Base-by-base conservation (phyloP, 108 stramenopile species). In the Cyclotella atomus region DNA sequence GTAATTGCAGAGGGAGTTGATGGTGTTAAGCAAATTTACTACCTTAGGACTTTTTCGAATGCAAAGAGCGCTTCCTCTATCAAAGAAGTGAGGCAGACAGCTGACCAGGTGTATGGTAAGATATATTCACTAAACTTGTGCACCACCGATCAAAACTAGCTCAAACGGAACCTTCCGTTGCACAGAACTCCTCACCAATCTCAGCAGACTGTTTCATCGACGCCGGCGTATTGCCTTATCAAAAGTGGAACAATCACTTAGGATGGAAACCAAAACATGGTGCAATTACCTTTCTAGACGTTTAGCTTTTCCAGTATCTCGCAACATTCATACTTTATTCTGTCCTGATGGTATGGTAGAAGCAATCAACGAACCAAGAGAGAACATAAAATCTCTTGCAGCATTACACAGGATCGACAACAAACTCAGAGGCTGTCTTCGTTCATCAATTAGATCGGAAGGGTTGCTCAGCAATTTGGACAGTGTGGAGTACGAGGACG, bases 1-100 rank as follows among this genome's bases (percentile, higher is more conserved):
- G 88, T 84, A 1, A 83, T 95, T 6, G 76, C 84, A 10, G 91
- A 95, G 84, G 91, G 88, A 19, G 84, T 90, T n/a, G 94, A 95
- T 82, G 91, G 91, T 2, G 54, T 88, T 49, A 81, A 87, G 36
- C 87, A 86, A 59, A 93, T 95, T 71, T 81, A 91, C 14, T 68
- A 79, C 4, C 76, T 95, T 64, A 90, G 87, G 61, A 81, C 63
- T 43, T 95, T 90, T 59, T 86, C 89, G 28, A 82, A 91, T 62
- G 76, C 85, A 65, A 89, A 87, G 65, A 63, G 82, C 43, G n/a
- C 57, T 12, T 75, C 79, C 50, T 77, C 79, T 15, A 77, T 70
- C 10, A 75, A 72, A 15, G 84, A 91, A 33, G 88, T 95, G 73
- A 86, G 89, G 43, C 63, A 59, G 27, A 82, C 80, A 46, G 94